Percentiles rank a stretch among this genome's conserved stretches.
These are phyloP conservation scores for Annulohypoxylon truncatum DNA, from an alignment of 2,329 filamentous ascomycete species.

Conservation along the genomic window DNA sequence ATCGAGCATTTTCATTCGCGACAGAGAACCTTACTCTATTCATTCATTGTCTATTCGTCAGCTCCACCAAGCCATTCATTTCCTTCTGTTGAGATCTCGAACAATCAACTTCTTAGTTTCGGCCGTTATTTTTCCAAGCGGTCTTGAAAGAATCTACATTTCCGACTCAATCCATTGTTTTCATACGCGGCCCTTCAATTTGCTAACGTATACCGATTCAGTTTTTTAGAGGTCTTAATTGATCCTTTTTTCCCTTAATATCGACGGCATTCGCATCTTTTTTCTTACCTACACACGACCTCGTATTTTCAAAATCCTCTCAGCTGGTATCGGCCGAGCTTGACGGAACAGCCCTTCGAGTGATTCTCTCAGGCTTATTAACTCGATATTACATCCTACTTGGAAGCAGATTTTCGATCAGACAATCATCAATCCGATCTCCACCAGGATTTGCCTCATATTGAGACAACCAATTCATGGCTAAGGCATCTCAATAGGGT, in stretches of 20 bases:
- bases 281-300: slow-evolving; percentile 22
- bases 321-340: not conserved
- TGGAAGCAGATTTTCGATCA: not conserved
- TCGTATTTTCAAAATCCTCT: slow-evolving; percentile 1
- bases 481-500: slow-evolving; percentile 53
- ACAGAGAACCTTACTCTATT: not conserved
- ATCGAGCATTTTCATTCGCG: not conserved
- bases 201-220: slow-evolving; percentile 14
- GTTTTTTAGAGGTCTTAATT: slow-evolving; percentile 36
- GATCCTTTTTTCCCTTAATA: slow-evolving; percentile 32
- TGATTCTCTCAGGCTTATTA: not conserved
- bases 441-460: slow-evolving; percentile 13
- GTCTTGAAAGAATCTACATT: not conserved
- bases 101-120: not conserved
- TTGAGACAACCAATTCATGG: slow-evolving; percentile 50
- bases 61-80: not conserved
- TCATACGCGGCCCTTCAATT: not conserved
- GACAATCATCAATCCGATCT: not conserved
- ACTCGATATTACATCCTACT: not conserved
- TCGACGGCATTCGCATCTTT: slow-evolving; percentile 23
- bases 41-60: not conserved
- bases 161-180: slow-evolving; percentile 20
- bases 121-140: not conserved
- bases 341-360: not conserved
- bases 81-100: not conserved